Evolutionary conservation across 306 rosid genomes (phyloP).

Genomic region (Dryas octopetala): DNA sequence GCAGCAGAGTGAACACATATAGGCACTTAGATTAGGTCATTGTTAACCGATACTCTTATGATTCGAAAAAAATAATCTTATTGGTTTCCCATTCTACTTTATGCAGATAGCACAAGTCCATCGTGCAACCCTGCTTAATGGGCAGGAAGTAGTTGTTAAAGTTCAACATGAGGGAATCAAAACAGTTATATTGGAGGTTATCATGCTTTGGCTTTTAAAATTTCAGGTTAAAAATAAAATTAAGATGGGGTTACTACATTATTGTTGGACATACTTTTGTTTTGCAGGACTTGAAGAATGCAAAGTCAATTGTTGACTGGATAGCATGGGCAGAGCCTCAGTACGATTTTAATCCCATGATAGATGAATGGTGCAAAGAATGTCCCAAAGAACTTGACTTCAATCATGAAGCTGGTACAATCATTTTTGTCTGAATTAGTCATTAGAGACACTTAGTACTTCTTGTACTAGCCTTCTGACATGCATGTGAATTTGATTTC

Average conservation of each 20-base stretch:
- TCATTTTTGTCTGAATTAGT: slow-evolving; percentile 23
- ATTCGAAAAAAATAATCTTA: slow-evolving; percentile 7
- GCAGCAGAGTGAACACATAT: slow-evolving; percentile 27
- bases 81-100: slow-evolving; percentile 25
- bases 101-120: slow-evolving; percentile 98
- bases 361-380: slow-evolving; percentile 99
- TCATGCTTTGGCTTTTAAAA: slow-evolving; percentile 28
- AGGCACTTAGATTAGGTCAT: slow-evolving; percentile 20
- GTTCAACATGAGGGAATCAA: slow-evolving; percentile 93
- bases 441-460: slow-evolving; percentile 2
- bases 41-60: slow-evolving; percentile 9
- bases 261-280: slow-evolving; percentile 24
- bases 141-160: slow-evolving; percentile 91
- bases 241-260: slow-evolving; percentile 27
- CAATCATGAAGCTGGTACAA: slow-evolving; percentile 88
- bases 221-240: slow-evolving; percentile 25
- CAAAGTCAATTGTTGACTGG: slow-evolving; percentile 92
- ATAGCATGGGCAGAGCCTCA: slow-evolving; percentile 99
- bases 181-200: slow-evolving; percentile 82
- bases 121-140: slow-evolving; percentile 84
- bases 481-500: slow-evolving; percentile 1
- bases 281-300: slow-evolving; percentile 91
- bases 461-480: background rate
- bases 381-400: slow-evolving; percentile 97
- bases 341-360: slow-evolving; percentile 88